A percentile compares a stretch with the other conserved stretches of the same genome.
Evolutionary conservation across 768 basidiomycete genomes (phyloP).

Genomic region (Pulveroboletus sp.): DNA sequence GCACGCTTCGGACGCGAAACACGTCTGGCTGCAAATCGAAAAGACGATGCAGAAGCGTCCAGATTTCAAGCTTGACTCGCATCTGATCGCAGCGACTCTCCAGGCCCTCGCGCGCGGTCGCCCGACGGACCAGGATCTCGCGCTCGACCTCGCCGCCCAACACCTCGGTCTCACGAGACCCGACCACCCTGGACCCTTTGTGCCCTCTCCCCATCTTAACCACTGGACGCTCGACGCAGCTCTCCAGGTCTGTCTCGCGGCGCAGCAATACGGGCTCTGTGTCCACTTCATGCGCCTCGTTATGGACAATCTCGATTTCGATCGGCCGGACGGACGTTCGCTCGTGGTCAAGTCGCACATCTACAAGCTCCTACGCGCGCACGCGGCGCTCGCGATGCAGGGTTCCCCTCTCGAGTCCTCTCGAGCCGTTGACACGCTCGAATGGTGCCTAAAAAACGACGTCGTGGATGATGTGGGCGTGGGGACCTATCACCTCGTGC

Average conservation of each 20-base stretch:
- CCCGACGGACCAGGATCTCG: slow-evolving; percentile 58
- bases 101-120: slow-evolving; percentile 54
- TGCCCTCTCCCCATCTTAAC: slow-evolving; percentile 41
- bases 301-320: slow-evolving; percentile 38
- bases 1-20: slow-evolving; percentile 58
- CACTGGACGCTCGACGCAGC: slow-evolving; percentile 48
- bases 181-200: slow-evolving; percentile 36
- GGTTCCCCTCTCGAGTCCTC: slow-evolving; percentile 38
- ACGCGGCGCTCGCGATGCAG: slow-evolving; percentile 38
- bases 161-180: slow-evolving; percentile 58
- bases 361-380: slow-evolving; percentile 58
- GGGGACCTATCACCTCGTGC: slow-evolving; percentile 55
- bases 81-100: slow-evolving; percentile 49
- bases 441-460: slow-evolving; percentile 67
- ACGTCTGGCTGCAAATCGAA: slow-evolving; percentile 65
- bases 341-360: slow-evolving; percentile 52
- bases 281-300: slow-evolving; percentile 58
- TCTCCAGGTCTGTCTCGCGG: slow-evolving; percentile 52
- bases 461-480: slow-evolving; percentile 38
- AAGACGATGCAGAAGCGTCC: slow-evolving; percentile 46
- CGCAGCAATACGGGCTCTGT: slow-evolving; percentile 43
- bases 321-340: slow-evolving; percentile 29
- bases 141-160: slow-evolving; percentile 58
- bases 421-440: slow-evolving; percentile 53
- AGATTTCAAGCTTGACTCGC: slow-evolving; percentile 50